Evolutionary conservation across 1,284 basidiomycete genomes (phyloP).

Genomic region (Tilletia caries): DNA sequence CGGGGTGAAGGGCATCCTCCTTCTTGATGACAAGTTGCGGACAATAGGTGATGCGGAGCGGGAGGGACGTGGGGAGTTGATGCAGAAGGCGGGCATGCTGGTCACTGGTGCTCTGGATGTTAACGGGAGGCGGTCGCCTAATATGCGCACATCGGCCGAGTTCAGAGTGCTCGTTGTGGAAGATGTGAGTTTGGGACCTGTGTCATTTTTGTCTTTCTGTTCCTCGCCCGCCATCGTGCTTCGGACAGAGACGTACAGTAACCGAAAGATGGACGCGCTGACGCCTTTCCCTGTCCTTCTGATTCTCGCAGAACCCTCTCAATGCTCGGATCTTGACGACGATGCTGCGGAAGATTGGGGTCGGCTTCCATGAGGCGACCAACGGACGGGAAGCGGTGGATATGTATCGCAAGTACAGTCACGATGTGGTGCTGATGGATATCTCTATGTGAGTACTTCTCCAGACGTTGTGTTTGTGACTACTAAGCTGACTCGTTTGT

Average conservation of each 20-base stretch:
- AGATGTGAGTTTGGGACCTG: background rate
- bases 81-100: background rate
- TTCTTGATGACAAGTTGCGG: background rate
- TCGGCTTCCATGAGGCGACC: background rate
- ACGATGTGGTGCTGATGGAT: conserved; percentile 1
- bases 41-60: background rate
- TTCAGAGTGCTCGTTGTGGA: background rate
- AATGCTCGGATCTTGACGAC: background rate
- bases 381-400: background rate
- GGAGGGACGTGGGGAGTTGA: too few relatives aligned
- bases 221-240: background rate
- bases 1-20: background rate
- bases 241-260: too few relatives aligned
- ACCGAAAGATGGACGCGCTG: too few relatives aligned
- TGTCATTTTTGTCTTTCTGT: background rate
- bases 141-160: background rate
- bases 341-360: background rate
- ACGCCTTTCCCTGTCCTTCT: background rate
- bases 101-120: background rate
- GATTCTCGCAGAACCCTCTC: background rate
- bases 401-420: background rate
- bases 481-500: background rate
- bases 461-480: background rate
- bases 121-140: background rate
- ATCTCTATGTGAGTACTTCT: background rate